These are phyloP conservation scores for Hylodesmum podocarpum DNA, from an alignment of 306 rosid species.

Conservation along the genomic window DNA sequence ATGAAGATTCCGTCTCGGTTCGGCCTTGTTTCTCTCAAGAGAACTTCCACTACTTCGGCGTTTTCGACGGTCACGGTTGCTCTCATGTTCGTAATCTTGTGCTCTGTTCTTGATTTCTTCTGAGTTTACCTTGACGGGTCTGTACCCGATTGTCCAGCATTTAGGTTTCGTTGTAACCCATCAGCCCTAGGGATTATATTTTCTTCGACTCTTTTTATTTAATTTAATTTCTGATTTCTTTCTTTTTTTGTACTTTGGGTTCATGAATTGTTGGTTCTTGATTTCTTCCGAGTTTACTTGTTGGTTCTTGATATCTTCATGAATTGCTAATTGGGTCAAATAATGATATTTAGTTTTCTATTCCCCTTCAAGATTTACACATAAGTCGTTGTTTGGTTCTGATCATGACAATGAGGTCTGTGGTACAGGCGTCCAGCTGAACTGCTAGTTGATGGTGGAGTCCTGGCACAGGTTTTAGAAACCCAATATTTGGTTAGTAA, in stretches of 20 bases:
- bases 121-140: too few relatives aligned
- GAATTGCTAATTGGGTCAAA: not conserved
- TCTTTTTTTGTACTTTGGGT: not conserved
- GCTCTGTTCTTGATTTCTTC: too few relatives aligned
- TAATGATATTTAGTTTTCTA: not conserved
- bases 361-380: not conserved
- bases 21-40: too few relatives aligned
- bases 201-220: not conserved
- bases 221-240: slow-evolving; percentile 4
- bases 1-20: too few relatives aligned
- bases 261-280: slow-evolving; percentile 28
- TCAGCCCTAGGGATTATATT: slow-evolving; percentile 32
- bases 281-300: not conserved
- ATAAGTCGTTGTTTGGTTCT: slow-evolving; percentile 4
- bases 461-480: slow-evolving; percentile 30
- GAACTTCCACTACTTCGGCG: too few relatives aligned
- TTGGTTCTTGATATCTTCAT: too few relatives aligned
- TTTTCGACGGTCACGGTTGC: not conserved
- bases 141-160: slow-evolving; percentile 8
- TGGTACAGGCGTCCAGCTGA: not conserved
- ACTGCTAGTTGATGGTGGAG: slow-evolving; percentile 29
- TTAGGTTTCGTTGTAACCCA: slow-evolving; percentile 30
- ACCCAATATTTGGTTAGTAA: slow-evolving; percentile 7
- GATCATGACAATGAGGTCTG: slow-evolving; percentile 9
- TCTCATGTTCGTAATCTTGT: too few relatives aligned